Base-by-base conservation (phyloP, 164 flowering plant species). In the Nymphaea colorata region DNA sequence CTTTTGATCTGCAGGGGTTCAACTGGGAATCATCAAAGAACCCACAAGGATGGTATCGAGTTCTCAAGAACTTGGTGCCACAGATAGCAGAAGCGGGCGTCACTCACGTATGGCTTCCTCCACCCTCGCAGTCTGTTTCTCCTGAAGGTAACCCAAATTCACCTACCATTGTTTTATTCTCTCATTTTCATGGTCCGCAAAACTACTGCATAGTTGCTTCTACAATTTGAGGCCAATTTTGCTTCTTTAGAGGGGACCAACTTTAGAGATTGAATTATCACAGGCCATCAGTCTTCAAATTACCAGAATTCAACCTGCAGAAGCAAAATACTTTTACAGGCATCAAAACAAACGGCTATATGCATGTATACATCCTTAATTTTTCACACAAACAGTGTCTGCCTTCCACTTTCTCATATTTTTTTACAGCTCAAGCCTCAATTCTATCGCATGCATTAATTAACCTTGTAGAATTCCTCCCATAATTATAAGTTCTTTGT, bases 31-130 rank as follows among this genome's bases (percentile, higher is more conserved):
- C 97, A 41, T 71, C 79, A 71, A 82, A 78, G 11, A 82, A 79
- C 53, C 69, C 70, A 65, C 87, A 84, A 41, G 91, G 88, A n/a
- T 80, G 82, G 85, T 91, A 86, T 76, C 83, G 84, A 66, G 77
- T 73, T 12, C 80, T 91, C 12, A 78, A 66, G 47, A 76, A 57
- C 18, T 47, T 69, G 2, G 69, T 80, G 42, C 73, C 79, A 44
- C 90, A 87, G 14, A 55, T 89, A 11, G 84, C 86, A 12, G 65
- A 44, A 18, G 85, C 87, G 16, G 91, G 93, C 45, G 74, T 86
- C 36, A 85, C 91, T 10, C 93, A 87, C 77, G 89, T 85, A 61
- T 87, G 95, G 97, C 87, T 86, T 42, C 93, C 93, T 53, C 97
- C 90, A 45, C 74, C 91, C 4, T 86, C 95, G 53, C 90, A 91